Base-by-base conservation (phyloP, 2,329 filamentous ascomycete genomes). In the Malbranchea cinnamomea region DNA sequence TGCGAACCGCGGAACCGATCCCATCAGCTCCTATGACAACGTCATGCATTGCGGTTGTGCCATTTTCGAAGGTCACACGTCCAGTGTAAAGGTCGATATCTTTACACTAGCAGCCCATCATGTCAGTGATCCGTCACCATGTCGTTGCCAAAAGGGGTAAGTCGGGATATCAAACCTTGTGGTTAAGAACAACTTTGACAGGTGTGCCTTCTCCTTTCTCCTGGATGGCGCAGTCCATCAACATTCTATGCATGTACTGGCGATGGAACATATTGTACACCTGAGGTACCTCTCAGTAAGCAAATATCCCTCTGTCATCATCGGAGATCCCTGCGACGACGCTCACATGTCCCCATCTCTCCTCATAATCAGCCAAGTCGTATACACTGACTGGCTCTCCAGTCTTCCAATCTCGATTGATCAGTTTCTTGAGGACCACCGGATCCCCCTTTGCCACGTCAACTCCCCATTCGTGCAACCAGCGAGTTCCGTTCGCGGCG, bases 241-340 rank as follows among this genome's bases (percentile, higher is more conserved):
- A 49, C 71, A 78, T 77, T 5, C 56, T 46, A 41, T 78, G 74
- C 74, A 78, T 78, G 37, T 77, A 64, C 42, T 75, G 68, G 0
- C 74, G 60, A 43, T 78, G 74, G 40, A 78, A 78, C 70, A 76
- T 76, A 49, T 77, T 72, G 47, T 77, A 75, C 0, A 68, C 60
- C 32, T 48, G 32, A 6, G 9, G 10, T 23, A 11, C 18, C 7
- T 5, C 10, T 23, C 13, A 5, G 2, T 25, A 9, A 12, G 6
- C 9, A 24, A 30, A 19, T 19, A 21, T 5, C n/a, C 5, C n/a
- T n/a, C n/a, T n/a, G n/a, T 6, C 29, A 11, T 21, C 8, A 12
- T 6, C 17, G 5, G 8, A 35, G 6, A 32, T 13, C 7, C 34
- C 31, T n/a, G n/a, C n/a, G n/a, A n/a, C n/a, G n/a, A n/a, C 17